Evolutionary conservation across 2,329 filamentous ascomycete species (phyloP).

Genomic region (Aspergillus tanneri): DNA sequence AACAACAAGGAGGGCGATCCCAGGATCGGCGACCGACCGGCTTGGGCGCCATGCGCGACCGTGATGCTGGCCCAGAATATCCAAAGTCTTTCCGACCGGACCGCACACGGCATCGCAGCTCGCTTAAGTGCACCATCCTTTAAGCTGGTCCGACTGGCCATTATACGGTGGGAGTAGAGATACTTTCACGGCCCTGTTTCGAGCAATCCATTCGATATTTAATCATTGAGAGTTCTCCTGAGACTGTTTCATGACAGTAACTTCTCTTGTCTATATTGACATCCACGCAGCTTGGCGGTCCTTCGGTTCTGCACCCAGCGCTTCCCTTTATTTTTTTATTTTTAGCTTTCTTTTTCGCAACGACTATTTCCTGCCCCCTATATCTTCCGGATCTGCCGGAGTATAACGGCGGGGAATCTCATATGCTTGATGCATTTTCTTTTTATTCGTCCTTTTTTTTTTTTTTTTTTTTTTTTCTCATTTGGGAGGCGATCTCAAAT

Average conservation of each 20-base stretch:
- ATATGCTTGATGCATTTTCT: constrained; percentile 25
- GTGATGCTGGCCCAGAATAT: constrained; percentile 40
- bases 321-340: constrained; percentile 10
- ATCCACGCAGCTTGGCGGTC: constrained; percentile 14
- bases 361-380: constrained; percentile 1
- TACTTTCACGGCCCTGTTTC: not conserved
- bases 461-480: constrained; percentile 12
- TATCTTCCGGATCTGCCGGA: constrained; percentile 7
- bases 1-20: constrained; percentile 45
- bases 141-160: no score
- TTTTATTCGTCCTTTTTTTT: constrained; percentile 11
- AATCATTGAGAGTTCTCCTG: constrained; percentile 12
- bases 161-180: not conserved
- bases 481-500: constrained; percentile 18
- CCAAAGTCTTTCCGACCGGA: constrained; percentile 42
- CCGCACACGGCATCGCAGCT: constrained; percentile 38
- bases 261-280: constrained; percentile 23
- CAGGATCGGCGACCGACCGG: constrained; percentile 40
- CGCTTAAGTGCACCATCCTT: constrained; percentile 40
- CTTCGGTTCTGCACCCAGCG: constrained; percentile 10
- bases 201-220: not conserved
- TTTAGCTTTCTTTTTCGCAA: no score
- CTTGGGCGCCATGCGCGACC: constrained; percentile 37
- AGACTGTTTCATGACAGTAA: constrained; percentile 18
- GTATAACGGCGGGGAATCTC: constrained; percentile 15